Percentiles rank a stretch among this genome's conserved stretches.
Conservation (phyloP, 2,329 filamentous ascomycete genomes). For the Ambrosiella cleistominuta region DNA sequence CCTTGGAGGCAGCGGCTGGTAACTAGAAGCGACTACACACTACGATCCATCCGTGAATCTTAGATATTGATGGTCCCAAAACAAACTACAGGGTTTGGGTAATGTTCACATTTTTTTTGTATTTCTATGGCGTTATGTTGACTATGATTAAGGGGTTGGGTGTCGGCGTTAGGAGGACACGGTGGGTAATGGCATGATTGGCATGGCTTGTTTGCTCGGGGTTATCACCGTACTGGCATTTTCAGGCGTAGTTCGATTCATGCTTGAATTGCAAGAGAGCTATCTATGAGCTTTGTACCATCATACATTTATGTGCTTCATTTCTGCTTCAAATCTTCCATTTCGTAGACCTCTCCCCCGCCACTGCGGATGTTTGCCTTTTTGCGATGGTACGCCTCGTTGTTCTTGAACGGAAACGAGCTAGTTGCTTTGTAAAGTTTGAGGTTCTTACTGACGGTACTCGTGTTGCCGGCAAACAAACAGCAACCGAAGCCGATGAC, state of each 20-base stretch:
- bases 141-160: background rate
- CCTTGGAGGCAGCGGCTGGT: background rate
- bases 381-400: conserved; percentile 22
- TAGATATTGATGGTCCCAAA: too few species aligned
- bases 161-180: too few species aligned
- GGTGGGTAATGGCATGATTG: background rate
- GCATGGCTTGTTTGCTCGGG: background rate
- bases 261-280: background rate
- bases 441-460: conserved; percentile 22
- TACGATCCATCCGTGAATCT: too few species aligned
- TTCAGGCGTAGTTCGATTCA: background rate
- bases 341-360: background rate
- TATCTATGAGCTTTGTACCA: background rate
- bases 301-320: background rate
- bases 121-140: background rate
- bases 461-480: conserved; percentile 23
- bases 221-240: conserved; percentile 1
- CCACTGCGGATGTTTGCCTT: conserved; percentile 20
- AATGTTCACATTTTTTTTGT: background rate
- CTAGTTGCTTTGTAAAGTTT: conserved; percentile 24
- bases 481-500: conserved; percentile 29
- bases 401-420: conserved; percentile 24
- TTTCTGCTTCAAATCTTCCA: conserved; percentile 1
- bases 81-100: background rate
- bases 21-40: background rate